Base-by-base conservation (phyloP, 2,329 filamentous ascomycete species). In the Fusarium anguioides region DNA sequence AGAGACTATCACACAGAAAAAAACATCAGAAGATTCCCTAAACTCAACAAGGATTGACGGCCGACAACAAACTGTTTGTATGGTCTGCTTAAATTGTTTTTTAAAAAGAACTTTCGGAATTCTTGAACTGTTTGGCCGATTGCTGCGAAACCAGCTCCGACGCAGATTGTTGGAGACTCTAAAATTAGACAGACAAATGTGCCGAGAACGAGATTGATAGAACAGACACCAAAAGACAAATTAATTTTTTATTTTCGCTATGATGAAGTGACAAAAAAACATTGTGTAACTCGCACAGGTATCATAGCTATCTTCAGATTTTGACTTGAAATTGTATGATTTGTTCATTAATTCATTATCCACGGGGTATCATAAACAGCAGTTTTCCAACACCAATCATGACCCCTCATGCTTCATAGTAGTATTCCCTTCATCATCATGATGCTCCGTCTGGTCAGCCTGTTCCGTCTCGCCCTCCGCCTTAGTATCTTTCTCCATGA, bases 401-500 rank as follows among this genome's bases (percentile, higher is more conserved):
- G 62, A 20, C 23, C 60, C 55, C 26, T 70, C 69, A 17, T 57
- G 46, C 36, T 70, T 64, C 20, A 56, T 49, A 8, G 42, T 58
- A 18, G 65, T 62, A 17, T 69, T 39, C 2, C 49, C 61, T 3
- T 63, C 64, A 17, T 56, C 60, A 21, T 50, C 54, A 8, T 60
- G 52, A 5, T 61, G 45, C 47, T 55, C 56, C 23, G 64, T 57
- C 48, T 66, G 69, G 8, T 53, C 64, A 17, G 54, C 73, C 39
- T 76, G 71, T 33, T 60, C 60, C 24, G 61, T 9, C 50, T 68
- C 51, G 12, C 53, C 39, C n/a, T 66, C 70, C 5, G 42, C 52
- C 26, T 68, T 69, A 46, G 70, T 81, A 55, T 91, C 86, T 74
- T 91, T 92, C 10, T 88, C 92, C 94, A 97, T 98, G 72, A 98